Conservation (phyloP, 805 yeast genomes). For the Yarrowia alimentaria region DNA sequence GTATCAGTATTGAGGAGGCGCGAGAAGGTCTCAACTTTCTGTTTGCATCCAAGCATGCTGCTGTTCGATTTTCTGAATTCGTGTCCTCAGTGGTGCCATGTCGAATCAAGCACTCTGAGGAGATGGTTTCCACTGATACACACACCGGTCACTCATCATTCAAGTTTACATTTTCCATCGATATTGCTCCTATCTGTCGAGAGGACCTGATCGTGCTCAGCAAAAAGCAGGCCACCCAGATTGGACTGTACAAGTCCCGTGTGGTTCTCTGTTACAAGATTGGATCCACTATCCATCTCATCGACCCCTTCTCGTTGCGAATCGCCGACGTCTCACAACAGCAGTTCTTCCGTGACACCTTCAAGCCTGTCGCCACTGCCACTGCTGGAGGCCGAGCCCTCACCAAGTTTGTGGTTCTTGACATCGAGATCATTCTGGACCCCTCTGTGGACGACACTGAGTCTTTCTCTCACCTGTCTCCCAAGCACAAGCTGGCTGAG, state of each 20-base stretch:
- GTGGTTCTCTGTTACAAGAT: constrained; percentile 82
- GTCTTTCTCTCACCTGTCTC: constrained; percentile 58
- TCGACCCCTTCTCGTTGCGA: constrained; percentile 81
- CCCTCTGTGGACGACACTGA: constrained; percentile 57
- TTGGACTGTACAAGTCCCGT: constrained; percentile 74
- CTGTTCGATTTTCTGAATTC: constrained; percentile 91
- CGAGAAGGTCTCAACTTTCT: constrained; percentile 95
- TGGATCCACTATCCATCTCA: constrained; percentile 77
- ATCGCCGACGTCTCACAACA: constrained; percentile 68
- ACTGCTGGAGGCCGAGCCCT: constrained; percentile 54
- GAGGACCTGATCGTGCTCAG: constrained; percentile 95
- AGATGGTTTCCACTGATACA: constrained; percentile 85
- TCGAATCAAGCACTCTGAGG: constrained; percentile 79
- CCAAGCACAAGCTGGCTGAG: constrained; percentile 83
- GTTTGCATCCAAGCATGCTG: constrained; percentile 84
- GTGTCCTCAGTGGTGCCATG: constrained; percentile 80
- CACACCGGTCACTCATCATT: constrained; percentile 86
- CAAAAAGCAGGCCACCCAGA: constrained; percentile 72
- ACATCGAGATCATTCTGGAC: constrained; percentile 58
- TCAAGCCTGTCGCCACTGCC: constrained; percentile 66
- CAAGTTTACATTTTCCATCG: constrained; percentile 90
- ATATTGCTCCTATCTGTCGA: constrained; percentile 93
- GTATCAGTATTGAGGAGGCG: constrained; percentile 87
- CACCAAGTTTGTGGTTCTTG: constrained; percentile 84
- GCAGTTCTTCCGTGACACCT: constrained; percentile 80